phyloP scores from a whole-genome alignment of 768 basidiomycete genomes.

The Crepidotus variabilis region DNA sequence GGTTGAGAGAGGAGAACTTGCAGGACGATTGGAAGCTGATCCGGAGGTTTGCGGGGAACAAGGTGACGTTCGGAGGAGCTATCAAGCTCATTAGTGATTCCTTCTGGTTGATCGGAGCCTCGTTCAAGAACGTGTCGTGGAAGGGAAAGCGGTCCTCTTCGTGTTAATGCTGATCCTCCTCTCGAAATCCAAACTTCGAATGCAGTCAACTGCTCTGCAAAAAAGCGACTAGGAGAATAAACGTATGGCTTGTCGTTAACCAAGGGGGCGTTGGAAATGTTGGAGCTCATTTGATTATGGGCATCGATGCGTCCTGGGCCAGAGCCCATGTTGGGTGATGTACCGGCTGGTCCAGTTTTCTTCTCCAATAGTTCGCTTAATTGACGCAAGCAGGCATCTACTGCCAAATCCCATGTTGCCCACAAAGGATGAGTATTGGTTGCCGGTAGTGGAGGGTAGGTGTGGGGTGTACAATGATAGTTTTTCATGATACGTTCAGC shows the following conservation, averaged over 20 bases:
- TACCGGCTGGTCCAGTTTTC: slow-evolving; percentile 22
- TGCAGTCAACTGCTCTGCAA: slow-evolving; percentile 92
- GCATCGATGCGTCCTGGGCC: slow-evolving; percentile 39
- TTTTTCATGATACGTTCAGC: slow-evolving; percentile 98
- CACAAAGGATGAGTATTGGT: slow-evolving; percentile 98
- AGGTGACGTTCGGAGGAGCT: slow-evolving; percentile 39
- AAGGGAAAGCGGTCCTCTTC: slow-evolving; percentile 70
- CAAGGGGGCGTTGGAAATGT: slow-evolving; percentile 18
- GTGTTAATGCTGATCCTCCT: slow-evolving; percentile 81
- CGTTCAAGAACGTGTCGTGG: slow-evolving; percentile 30
- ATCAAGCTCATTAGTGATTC: slow-evolving; percentile 11
- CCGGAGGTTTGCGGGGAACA: slow-evolving; percentile 88
- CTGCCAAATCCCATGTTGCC: slow-evolving; percentile 97
- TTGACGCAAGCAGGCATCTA: slow-evolving; percentile 91
- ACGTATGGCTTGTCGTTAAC: slow-evolving; percentile 48
- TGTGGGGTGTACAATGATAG: slow-evolving; percentile 95
- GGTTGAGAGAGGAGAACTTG: slow-evolving; percentile 97
- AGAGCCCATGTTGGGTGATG: slow-evolving; percentile 22
- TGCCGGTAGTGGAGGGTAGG: slow-evolving; percentile 84
- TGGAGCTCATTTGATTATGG: slow-evolving; percentile 20
- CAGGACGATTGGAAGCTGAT: slow-evolving; percentile 95
- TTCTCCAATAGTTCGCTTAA: slow-evolving; percentile 76
- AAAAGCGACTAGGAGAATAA: slow-evolving; percentile 88
- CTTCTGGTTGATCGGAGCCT: slow-evolving; percentile 2
- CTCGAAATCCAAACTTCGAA: slow-evolving; percentile 99